Evolutionary conservation across 164 flowering plant genomes (phyloP), one percentile per base, ranked within the genome.

Genomic region (Stephania cephalantha): DNA sequence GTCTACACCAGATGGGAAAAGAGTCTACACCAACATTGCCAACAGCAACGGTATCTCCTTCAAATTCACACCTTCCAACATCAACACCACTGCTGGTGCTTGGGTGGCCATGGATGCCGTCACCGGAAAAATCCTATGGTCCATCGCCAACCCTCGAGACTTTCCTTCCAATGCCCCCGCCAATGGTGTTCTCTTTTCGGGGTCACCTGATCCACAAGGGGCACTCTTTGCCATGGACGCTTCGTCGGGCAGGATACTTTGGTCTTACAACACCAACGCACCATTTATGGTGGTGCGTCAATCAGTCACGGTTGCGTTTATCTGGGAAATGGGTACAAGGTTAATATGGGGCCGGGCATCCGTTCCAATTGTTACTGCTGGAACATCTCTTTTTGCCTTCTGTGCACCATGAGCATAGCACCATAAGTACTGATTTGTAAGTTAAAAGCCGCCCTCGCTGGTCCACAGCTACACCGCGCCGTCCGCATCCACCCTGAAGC

Each of bases 81-180:
- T 46, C 44, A 80, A 73, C 7, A 84, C 91, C 10, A 84, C 82
- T 0, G 83, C 83, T 0, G 89, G 91, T 11, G 88, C 79, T 46
- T 86, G 91, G 91, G 89, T 88, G 48, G 90, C 86, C 2, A 15
- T 84, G 78, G 88, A 88, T 46, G 87, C 86, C 1, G 71, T 69
- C 29, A 73, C 85, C 0, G 86, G 88, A 6, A n/a, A 74, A 25
- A 81, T 84, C 45, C 8, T 84, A 0, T 88, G 90, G 91, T 75
- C 88, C 13, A 86, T 84, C 0, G 84, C 88, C 6, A 76, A 85
- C 68, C 89, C 88, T 0, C 81, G 79, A 82, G 85, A 86, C 61
- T 82, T 76, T 3, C 79, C 82, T 1, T 72, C 79, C 22, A 71
- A 31, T 1, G 88, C 82, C 4, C 88, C 89, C 0, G 85, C 83